Conservation (phyloP, 2,329 filamentous ascomycete genomes). For the Zasmidium angulare region DNA sequence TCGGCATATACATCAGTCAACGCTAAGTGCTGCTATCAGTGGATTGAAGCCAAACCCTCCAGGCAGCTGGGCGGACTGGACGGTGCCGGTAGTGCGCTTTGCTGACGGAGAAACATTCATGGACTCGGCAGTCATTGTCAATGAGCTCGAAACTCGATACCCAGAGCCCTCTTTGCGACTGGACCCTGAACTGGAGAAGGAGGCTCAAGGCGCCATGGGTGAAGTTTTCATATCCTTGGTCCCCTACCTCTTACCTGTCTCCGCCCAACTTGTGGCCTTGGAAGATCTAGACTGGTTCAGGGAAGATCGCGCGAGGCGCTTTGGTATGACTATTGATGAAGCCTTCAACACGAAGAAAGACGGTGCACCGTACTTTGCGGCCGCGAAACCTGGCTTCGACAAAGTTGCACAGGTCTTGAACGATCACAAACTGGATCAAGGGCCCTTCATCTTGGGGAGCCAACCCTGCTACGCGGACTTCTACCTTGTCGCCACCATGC, state of each 20-base stretch:
- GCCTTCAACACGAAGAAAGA: slow-evolving; percentile 27
- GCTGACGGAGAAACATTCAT: slow-evolving; percentile 19
- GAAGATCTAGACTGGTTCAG: slow-evolving; percentile 25
- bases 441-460: slow-evolving; percentile 20
- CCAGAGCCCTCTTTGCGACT: slow-evolving; percentile 21
- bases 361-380: slow-evolving; percentile 13
- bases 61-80: slow-evolving; percentile 13
- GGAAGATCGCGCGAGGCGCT: not conserved
- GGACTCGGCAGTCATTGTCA: slow-evolving; percentile 25
- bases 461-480: slow-evolving; percentile 19
- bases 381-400: slow-evolving; percentile 6
- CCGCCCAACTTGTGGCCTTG: slow-evolving; percentile 24
- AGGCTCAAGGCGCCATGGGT: slow-evolving; percentile 4
- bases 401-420: slow-evolving; percentile 6
- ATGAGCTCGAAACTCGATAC: slow-evolving; percentile 18
- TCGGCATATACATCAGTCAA: not conserved
- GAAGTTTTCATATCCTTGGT: slow-evolving; percentile 14
- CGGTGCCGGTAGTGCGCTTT: slow-evolving; percentile 19
- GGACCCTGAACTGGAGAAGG: slow-evolving; percentile 15
- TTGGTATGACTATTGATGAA: slow-evolving; percentile 17
- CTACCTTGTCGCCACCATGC: slow-evolving; percentile 2
- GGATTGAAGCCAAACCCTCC: slow-evolving; percentile 18
- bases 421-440: slow-evolving; percentile 14
- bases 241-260: slow-evolving; percentile 16
- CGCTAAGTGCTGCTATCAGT: slow-evolving; percentile 16